Evolutionary conservation across 192 early-diverging fungal species (phyloP), one percentile per base, ranked within the genome.

Genomic region (Coemansia sp.): DNA sequence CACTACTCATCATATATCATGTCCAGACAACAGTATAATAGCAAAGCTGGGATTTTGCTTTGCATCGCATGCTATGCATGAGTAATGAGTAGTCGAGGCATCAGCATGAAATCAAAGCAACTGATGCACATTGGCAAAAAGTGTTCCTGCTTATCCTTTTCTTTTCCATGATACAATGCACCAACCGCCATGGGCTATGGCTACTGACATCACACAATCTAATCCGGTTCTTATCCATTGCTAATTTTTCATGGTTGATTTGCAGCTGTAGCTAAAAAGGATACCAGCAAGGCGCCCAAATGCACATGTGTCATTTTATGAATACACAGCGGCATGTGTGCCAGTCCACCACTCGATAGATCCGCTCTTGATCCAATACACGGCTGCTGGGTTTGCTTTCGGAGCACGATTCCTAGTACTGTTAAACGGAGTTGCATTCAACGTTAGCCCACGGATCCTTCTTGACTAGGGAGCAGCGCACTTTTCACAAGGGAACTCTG

Each of bases 221-320:
- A 7, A 26, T 51, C 26, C 7, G 2, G 5, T 49, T 49, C 23
- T 25, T 49, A 25, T 63, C 25, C 10, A 21, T 37, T 52, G n/a
- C 31, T 43, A 16, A 8, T 61, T 39, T 6, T 26, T 2, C 34
- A 33, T 28, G n/a, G n/a, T 39, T 51, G 4, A 10, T 57, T 1
- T 15, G 29, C 23, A 25, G n/a, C 12, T 73, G 65, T 80, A 80
- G 77, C 51, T 43, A 68, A 70, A 53, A 74, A 70, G 66, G 77
- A 74, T 31, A 53, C 48, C 28, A 65, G 74, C 77, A 74, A 68
- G 59, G 67, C 68, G 30, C 64, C 77, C 25, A 80, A 68, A 39
- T 80, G 77, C 68, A 67, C 71, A 49, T 74, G 77, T 58, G 34
- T 68, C n/a, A 80, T 80, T 26, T 21, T 80, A 64, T 80, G 74